Conservation (phyloP, 257 asterid genomes). For the Osmanthus fragrans region DNA sequence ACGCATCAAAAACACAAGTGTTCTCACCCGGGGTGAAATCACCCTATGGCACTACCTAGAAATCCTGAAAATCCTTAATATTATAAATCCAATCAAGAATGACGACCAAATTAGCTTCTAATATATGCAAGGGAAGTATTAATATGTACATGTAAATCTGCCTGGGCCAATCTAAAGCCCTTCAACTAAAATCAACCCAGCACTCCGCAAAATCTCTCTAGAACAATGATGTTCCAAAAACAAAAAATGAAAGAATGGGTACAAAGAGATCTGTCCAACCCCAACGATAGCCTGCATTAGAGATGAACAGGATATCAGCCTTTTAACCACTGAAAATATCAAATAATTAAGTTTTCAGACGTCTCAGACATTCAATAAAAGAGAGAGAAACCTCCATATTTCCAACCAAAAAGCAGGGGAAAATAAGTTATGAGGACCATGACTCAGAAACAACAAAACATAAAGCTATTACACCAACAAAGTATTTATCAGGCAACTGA, state of each 20-base stretch:
- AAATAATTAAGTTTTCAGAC: background rate
- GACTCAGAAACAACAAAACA: background rate
- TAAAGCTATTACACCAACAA: background rate
- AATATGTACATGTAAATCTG: constrained; percentile 42
- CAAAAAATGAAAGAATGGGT: constrained; percentile 62
- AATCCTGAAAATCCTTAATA: background rate
- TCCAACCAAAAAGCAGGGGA: background rate
- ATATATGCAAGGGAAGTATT: constrained; percentile 40
- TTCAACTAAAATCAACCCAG: constrained; percentile 34
- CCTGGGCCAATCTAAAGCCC: constrained; percentile 35
- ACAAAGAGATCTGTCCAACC: constrained; percentile 44
- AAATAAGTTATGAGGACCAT: background rate
- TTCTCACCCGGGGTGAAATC: background rate
- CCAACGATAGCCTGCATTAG: constrained; percentile 46
- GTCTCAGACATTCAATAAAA: background rate
- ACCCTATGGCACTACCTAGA: background rate
- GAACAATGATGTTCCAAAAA: constrained; percentile 46
- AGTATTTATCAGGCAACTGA: background rate
- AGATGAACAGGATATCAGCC: constrained; percentile 20
- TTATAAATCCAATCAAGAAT: background rate
- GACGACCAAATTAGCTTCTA: constrained; percentile 10
- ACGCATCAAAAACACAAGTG: background rate
- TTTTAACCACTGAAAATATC: background rate
- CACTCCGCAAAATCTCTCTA: constrained; percentile 38
- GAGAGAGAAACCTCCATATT: background rate